Conservation (phyloP, 345 rosid genomes). For the Erysimum cheiranthoides region DNA sequence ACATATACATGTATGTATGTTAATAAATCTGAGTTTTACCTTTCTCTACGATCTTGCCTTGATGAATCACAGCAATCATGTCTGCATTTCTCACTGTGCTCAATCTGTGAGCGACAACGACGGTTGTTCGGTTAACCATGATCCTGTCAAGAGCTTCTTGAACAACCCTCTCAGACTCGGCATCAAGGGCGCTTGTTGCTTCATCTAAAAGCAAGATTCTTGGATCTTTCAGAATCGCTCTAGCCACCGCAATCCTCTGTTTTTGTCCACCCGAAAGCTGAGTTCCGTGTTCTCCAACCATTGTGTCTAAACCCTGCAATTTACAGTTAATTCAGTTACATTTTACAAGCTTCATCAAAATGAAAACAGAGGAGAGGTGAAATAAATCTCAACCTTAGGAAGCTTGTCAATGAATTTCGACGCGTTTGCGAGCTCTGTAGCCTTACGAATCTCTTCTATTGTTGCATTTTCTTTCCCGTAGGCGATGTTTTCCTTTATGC, state of each 20-base stretch:
- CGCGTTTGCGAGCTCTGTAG: slow-evolving; percentile 68
- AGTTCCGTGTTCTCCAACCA: slow-evolving; percentile 84
- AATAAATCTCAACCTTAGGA: slow-evolving; percentile 54
- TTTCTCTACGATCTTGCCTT: slow-evolving; percentile 66
- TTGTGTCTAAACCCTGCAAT: slow-evolving; percentile 65
- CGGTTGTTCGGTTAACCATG: slow-evolving; percentile 68
- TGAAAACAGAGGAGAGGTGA: slow-evolving; percentile 24
- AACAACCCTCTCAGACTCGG: slow-evolving; percentile 65
- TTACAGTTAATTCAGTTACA: slow-evolving; percentile 34
- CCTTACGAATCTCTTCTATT: slow-evolving; percentile 59
- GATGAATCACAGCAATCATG: slow-evolving; percentile 62
- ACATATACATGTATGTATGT: not conserved
- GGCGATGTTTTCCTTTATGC: slow-evolving; percentile 66
- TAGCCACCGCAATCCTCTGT: slow-evolving; percentile 75
- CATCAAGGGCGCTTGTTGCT: slow-evolving; percentile 80
- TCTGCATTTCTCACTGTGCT: slow-evolving; percentile 65
- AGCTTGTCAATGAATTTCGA: slow-evolving; percentile 64
- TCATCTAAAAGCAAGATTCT: slow-evolving; percentile 74
- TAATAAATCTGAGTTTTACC: slow-evolving; percentile 42
- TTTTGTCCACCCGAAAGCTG: slow-evolving; percentile 87
- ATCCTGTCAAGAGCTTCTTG: slow-evolving; percentile 70
- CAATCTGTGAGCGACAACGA: slow-evolving; percentile 66
- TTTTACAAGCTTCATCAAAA: not conserved
- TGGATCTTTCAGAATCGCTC: slow-evolving; percentile 75
- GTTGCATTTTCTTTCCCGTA: slow-evolving; percentile 65